Evolutionary conservation across 768 basidiomycete species (phyloP).

Genomic region (Mycena latifolia): DNA sequence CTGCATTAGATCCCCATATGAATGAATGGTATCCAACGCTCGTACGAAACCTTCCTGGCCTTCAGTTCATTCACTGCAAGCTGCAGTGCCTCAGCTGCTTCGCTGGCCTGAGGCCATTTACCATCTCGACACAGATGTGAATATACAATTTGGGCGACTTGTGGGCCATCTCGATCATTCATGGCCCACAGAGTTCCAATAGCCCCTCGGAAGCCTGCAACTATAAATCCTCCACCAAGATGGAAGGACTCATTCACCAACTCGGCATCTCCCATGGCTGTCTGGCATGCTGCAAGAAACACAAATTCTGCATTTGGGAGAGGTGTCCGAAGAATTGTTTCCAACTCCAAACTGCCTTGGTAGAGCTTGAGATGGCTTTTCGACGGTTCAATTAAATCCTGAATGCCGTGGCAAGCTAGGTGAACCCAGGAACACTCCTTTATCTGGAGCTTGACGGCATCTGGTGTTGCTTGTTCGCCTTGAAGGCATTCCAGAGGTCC

Average conservation of each 20-base stretch:
- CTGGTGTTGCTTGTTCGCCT: background rate
- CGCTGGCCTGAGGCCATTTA: background rate
- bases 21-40: background rate
- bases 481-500: background rate
- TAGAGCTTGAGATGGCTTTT: background rate
- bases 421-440: background rate
- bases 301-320: background rate
- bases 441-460: background rate
- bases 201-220: background rate
- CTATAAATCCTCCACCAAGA: background rate
- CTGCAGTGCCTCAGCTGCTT: background rate
- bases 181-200: background rate
- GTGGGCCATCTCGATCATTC: background rate
- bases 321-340: background rate
- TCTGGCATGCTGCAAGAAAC: background rate
- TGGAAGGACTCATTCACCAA: background rate
- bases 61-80: background rate
- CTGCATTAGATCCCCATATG: background rate
- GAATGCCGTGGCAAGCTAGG: background rate
- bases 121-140: background rate
- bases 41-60: background rate
- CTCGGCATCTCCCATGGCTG: slow-evolving; percentile 1
- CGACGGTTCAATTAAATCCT: background rate
- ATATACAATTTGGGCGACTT: background rate
- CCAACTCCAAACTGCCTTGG: background rate